Evolutionary conservation across 768 basidiomycete species (phyloP).

Genomic region (Tricholoma flavovirens): DNA sequence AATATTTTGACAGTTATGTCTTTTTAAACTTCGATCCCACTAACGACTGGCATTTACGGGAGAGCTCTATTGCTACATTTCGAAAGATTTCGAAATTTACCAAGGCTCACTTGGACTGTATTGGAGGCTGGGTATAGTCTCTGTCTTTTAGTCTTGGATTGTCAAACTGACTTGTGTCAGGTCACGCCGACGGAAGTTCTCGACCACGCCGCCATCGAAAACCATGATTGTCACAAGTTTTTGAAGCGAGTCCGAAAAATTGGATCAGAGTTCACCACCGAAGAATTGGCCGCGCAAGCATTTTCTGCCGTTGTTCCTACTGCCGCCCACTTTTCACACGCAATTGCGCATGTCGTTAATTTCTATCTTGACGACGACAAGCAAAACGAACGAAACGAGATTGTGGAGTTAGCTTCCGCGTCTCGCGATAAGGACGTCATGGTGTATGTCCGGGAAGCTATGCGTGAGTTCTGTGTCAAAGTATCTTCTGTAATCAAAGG

Average conservation of each 20-base stretch:
- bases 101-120: constrained; percentile 24
- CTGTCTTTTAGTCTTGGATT: constrained; percentile 2
- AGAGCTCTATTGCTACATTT: constrained; percentile 30
- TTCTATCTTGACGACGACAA: constrained; percentile 47
- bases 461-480: constrained; percentile 28
- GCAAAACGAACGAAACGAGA: constrained; percentile 30
- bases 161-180: not conserved
- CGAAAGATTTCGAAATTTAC: constrained; percentile 23
- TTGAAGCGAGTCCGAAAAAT: constrained; percentile 23
- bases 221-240: constrained; percentile 25
- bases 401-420: constrained; percentile 31
- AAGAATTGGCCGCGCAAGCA: constrained; percentile 40
- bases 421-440: constrained; percentile 27
- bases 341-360: constrained; percentile 50
- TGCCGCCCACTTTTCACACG: constrained; percentile 49
- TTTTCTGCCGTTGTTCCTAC: constrained; percentile 54
- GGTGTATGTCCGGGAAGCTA: constrained; percentile 41
- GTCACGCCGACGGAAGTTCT: constrained; percentile 9
- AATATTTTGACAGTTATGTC: constrained; percentile 30
- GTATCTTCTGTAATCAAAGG: not conserved
- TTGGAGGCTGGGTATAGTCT: constrained; percentile 17
- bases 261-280: constrained; percentile 15
- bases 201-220: constrained; percentile 14
- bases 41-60: constrained; percentile 43
- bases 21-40: constrained; percentile 39